Conservation (phyloP, 495 filamentous ascomycete species). For the Neurospora sp. region DNA sequence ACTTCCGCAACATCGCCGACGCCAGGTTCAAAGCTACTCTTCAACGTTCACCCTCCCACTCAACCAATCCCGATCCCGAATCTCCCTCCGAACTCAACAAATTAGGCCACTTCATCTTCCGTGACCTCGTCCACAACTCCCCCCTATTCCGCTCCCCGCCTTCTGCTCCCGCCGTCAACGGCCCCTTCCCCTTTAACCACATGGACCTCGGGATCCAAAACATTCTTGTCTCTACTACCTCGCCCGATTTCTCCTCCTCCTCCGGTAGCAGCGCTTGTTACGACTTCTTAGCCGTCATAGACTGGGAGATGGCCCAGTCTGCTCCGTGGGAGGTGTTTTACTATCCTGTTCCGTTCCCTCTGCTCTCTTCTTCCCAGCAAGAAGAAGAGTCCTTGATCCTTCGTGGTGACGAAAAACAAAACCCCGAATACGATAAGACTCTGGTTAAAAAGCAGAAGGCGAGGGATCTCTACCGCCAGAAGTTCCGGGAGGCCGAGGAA, state of each 20-base stretch:
- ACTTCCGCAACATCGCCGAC: constrained; percentile 2
- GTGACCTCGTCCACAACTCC: background rate
- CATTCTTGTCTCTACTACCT: constrained; percentile 13
- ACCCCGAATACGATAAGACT: background rate
- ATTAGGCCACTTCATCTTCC: background rate
- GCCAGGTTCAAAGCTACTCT: background rate
- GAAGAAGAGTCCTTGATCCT: background rate
- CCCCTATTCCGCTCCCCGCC: background rate
- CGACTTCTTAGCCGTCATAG: constrained; percentile 21
- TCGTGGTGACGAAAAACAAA: background rate
- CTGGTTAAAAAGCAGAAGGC: background rate
- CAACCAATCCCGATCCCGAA: background rate
- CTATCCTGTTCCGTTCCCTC: constrained; percentile 23
- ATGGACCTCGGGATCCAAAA: constrained; percentile 25
- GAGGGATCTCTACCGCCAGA: background rate
- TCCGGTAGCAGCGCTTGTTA: constrained; percentile 9
- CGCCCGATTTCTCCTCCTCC: background rate
- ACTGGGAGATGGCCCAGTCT: constrained; percentile 22
- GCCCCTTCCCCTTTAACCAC: constrained; percentile 17
- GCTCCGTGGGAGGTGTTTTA: constrained; percentile 17
- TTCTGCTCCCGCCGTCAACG: background rate
- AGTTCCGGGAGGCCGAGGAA: background rate
- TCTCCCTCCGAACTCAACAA: background rate
- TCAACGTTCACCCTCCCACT: background rate
- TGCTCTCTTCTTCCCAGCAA: background rate